A percentile compares a stretch with the other conserved stretches of the same genome.
Evolutionary conservation across 768 basidiomycete species (phyloP).

Genomic region (Podaxis carcinomalis): DNA sequence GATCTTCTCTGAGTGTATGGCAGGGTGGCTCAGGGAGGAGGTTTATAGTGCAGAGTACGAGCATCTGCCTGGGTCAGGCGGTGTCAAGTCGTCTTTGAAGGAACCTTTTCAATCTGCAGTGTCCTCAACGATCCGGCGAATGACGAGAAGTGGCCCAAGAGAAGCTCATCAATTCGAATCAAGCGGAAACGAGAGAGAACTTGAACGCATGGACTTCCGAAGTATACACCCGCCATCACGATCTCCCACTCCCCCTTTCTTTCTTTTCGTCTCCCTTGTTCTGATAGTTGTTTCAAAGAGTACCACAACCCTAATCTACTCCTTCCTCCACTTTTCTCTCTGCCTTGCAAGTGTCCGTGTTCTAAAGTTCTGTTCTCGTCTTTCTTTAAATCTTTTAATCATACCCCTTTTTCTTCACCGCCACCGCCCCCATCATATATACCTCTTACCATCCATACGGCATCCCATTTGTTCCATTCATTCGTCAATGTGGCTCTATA

Average conservation of each 20-base stretch:
- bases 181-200: neutral
- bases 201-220: neutral
- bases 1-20: neutral
- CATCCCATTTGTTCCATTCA: neutral
- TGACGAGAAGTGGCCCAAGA: neutral
- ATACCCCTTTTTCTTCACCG: slow-evolving; percentile 10
- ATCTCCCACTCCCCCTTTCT: neutral
- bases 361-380: neutral
- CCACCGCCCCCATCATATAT: neutral
- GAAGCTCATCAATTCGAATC: neutral
- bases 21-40: neutral
- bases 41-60: neutral
- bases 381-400: slow-evolving; percentile 4
- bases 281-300: slow-evolving; percentile 1
- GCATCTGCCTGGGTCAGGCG: neutral
- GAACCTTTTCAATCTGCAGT: neutral
- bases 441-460: neutral
- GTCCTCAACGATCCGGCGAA: neutral
- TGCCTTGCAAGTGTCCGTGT: neutral
- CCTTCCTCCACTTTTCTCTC: neutral
- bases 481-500: neutral
- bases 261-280: neutral
- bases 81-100: neutral
- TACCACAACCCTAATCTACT: slow-evolving; percentile 8
- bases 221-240: neutral